Conservation (phyloP, 2,329 filamentous ascomycete species). For the Colletotrichum chlorophyti region DNA sequence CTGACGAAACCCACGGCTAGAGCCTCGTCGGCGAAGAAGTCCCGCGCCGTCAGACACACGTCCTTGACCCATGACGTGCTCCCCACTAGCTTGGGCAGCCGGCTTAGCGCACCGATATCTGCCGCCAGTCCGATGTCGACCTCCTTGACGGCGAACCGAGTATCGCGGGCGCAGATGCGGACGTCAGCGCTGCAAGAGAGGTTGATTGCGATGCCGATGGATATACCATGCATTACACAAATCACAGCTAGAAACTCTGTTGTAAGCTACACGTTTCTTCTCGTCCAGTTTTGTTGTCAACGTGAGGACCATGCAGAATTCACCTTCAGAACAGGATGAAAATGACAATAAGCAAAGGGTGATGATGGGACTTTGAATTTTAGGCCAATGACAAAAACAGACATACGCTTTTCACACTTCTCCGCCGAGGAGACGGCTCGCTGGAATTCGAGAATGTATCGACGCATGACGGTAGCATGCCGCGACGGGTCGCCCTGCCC, state of each 20-base stretch:
- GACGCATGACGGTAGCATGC: constrained; percentile 65
- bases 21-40: constrained; percentile 75
- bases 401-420: constrained; percentile 84
- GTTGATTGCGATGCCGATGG: constrained; percentile 81
- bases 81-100: constrained; percentile 76
- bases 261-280: constrained; percentile 26
- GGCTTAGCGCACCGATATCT: constrained; percentile 77
- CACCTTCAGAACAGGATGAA: neutral
- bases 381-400: neutral
- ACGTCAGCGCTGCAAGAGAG: constrained; percentile 74
- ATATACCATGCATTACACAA: constrained; percentile 78
- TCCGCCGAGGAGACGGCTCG: constrained; percentile 78
- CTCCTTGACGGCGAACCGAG: constrained; percentile 77
- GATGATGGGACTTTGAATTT: no score
- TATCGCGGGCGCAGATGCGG: constrained; percentile 66
- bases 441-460: constrained; percentile 82
- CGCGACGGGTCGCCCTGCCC: constrained; percentile 65
- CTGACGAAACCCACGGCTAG: constrained; percentile 74
- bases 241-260: constrained; percentile 75
- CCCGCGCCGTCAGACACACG: constrained; percentile 73
- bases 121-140: constrained; percentile 84
- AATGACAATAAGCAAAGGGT: neutral
- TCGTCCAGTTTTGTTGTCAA: neutral
- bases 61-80: constrained; percentile 81
- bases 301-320: neutral